Base-by-base conservation (phyloP, 2,329 filamentous ascomycete genomes). In the Fusarium circinatum region DNA sequence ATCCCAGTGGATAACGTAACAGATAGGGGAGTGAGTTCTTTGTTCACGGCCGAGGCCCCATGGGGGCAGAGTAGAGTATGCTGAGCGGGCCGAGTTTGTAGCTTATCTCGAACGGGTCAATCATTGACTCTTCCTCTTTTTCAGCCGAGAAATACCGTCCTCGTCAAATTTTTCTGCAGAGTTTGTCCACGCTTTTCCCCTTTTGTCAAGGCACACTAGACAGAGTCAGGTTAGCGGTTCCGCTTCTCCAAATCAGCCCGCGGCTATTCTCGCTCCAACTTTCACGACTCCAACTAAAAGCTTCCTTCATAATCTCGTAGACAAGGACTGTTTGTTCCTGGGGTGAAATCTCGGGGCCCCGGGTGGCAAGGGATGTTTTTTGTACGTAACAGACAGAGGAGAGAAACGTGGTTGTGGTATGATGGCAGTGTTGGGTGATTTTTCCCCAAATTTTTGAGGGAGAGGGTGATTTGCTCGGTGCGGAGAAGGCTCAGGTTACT, bases 191-290 rank as follows among this genome's bases (percentile, higher is more conserved):
- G 18, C 67, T 70, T 70, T 59, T 42, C 67, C 60, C 3, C 14
- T 47, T 65, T 26, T 4, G 34, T 58, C 1, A 36, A 8, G 4
- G 11, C 3, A 5, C 49, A 26, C 49, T 26, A 14, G 20, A 30
- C 17, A 34, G 6, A 3, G 24, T 4, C 8, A n/a, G 51, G 22
- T 26, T 70, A 70, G 67, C 10, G 47, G 52, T 32, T 13, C 59
- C 68, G 56, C 59, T 70, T 65, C 67, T 70, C 67, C 67, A 70
- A 70, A 28, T 70, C 66, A 49, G 17, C 44, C 47, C n/a, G 66
- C 66, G 67, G 67, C 36, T 70, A 70, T 70, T 60, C 51, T 60
- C 67, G 67, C 67, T 70, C 59, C 47, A 58, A 64, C 17, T 30
- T 36, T 36, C 30, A 24, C 20, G 22, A 59, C 64, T 49, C 65